Evolutionary conservation across 2,329 filamentous ascomycete genomes (phyloP).

Genomic region (Diaporthe capsici): DNA sequence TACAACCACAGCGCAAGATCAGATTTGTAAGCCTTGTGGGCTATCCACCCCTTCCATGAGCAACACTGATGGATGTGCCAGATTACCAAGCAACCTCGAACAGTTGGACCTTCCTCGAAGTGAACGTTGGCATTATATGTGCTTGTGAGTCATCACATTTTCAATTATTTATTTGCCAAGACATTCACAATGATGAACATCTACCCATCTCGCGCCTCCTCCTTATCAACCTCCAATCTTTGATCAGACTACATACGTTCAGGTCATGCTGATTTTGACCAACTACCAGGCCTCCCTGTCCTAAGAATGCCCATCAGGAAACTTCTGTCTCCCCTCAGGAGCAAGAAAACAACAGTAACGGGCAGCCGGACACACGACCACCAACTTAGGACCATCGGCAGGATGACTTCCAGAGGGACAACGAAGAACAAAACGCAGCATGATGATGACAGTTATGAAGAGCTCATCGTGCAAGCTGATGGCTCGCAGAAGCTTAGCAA

Average conservation of each 20-base stretch:
- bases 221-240: too few species aligned
- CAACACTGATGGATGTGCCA: not conserved
- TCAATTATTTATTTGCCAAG: too few species aligned
- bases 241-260: not conserved
- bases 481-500: not conserved
- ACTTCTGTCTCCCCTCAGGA: not conserved
- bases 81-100: slow-evolving; percentile 43
- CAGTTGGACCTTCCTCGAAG: slow-evolving; percentile 43
- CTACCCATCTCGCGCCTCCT: too few species aligned
- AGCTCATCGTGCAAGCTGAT: not conserved
- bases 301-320: not conserved
- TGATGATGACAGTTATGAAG: slow-evolving; percentile 22
- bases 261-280: not conserved
- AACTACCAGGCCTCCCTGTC: not conserved
- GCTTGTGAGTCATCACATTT: slow-evolving; percentile 36
- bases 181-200: too few species aligned
- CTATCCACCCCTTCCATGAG: too few species aligned
- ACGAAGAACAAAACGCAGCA: not conserved
- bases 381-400: slow-evolving; percentile 15
- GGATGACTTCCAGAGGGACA: not conserved
- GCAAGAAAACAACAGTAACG: slow-evolving; percentile 2
- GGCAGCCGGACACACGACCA: slow-evolving; percentile 9
- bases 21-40: not conserved
- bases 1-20: slow-evolving; percentile 8
- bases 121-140: slow-evolving; percentile 42